Conservation (phyloP, 2,329 filamentous ascomycete species). For the Herpomyces periplanetae region DNA sequence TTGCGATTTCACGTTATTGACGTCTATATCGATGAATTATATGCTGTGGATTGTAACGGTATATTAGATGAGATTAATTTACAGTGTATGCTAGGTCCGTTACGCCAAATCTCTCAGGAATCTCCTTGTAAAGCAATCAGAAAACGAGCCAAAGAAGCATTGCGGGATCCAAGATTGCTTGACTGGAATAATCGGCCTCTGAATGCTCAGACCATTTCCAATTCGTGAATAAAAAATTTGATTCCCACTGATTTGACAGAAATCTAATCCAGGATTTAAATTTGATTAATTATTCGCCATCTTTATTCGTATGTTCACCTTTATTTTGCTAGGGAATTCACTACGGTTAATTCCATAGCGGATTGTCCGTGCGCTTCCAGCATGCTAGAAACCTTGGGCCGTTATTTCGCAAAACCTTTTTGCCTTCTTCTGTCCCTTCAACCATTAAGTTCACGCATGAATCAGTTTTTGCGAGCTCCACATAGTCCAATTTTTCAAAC, state of each 20-base stretch:
- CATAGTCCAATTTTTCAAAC: conserved; percentile 31
- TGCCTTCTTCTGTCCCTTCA: conserved; percentile 71
- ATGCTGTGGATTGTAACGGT: conserved; percentile 18
- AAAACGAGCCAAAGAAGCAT: conserved; percentile 22
- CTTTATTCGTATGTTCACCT: too few relatives aligned
- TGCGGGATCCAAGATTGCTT: conserved; percentile 31
- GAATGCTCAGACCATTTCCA: too few relatives aligned
- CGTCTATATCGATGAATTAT: conserved; percentile 62
- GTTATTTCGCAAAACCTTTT: conserved; percentile 69
- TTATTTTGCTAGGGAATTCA: too few relatives aligned
- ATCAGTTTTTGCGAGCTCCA: conserved; percentile 25
- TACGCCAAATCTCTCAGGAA: conserved; percentile 15
- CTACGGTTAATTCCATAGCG: too few relatives aligned
- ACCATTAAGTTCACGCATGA: conserved; percentile 32
- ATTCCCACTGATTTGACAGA: too few relatives aligned
- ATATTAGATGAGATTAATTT: conserved; percentile 7
- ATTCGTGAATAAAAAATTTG: too few relatives aligned
- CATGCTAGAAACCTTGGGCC: conserved; percentile 69
- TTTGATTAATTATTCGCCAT: too few relatives aligned
- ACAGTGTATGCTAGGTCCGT: conserved; percentile 13
- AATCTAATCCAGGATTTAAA: too few relatives aligned
- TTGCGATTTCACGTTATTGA: conserved; percentile 56
- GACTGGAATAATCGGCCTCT: conserved; percentile 17
- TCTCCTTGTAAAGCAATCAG: conserved; percentile 30
- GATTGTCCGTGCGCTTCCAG: conserved; percentile 42